phyloP scores from a whole-genome alignment of 23 red algal genomes.

The Gracilariopsis chorda region DNA sequence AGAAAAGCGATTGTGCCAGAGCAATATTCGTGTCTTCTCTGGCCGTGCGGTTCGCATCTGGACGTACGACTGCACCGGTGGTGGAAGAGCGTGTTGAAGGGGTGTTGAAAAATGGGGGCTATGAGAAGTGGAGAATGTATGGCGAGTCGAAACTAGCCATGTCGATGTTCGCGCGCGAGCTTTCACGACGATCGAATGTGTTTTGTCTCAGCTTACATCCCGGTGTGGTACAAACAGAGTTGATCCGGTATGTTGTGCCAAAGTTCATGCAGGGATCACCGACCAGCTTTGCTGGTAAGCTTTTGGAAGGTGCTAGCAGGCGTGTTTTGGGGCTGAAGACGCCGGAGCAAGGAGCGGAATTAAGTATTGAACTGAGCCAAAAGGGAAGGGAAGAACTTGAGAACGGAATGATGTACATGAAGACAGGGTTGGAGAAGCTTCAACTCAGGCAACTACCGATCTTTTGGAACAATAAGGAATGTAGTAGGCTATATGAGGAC shows the following conservation, averaged over 20 bases:
- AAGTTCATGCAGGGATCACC: neutral
- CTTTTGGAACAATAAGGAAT: slow-evolving; percentile 1
- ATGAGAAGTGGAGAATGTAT: slow-evolving; percentile 58
- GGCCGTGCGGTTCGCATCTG: slow-evolving; percentile 26
- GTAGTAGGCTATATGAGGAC: neutral
- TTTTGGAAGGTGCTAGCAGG: neutral
- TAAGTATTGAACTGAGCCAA: slow-evolving; percentile 22
- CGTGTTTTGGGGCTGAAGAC: slow-evolving; percentile 31
- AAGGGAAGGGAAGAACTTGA: neutral
- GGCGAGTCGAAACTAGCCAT: slow-evolving; percentile 60
- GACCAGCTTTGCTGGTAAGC: neutral
- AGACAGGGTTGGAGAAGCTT: neutral
- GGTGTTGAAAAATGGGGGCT: slow-evolving; percentile 13
- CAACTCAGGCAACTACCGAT: neutral
- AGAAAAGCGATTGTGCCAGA: neutral
- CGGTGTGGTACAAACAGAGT: slow-evolving; percentile 50
- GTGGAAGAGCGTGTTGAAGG: neutral
- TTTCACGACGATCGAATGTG: slow-evolving; percentile 7
- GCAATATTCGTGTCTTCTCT: slow-evolving; percentile 45
- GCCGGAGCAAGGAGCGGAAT: slow-evolving; percentile 48
- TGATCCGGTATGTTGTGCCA: slow-evolving; percentile 35
- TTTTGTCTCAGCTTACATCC: slow-evolving; percentile 42
- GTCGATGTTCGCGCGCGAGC: slow-evolving; percentile 40
- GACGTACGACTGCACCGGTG: neutral
- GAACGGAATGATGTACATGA: slow-evolving; percentile 42